Evolutionary conservation across 1,284 basidiomycete species (phyloP).

Genomic region (Trametes pubescens): DNA sequence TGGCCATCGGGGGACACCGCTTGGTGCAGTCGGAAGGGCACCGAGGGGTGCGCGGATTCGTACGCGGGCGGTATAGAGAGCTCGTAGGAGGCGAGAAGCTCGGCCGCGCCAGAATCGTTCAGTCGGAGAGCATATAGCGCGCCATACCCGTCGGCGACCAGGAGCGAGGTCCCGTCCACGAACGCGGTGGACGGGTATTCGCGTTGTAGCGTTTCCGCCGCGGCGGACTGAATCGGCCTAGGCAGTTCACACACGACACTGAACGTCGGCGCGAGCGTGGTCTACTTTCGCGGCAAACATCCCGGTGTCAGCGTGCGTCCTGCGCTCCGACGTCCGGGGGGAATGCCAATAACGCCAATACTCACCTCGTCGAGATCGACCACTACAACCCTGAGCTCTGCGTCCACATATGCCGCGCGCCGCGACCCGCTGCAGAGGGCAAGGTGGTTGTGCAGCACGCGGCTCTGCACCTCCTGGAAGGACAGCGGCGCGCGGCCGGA

Average conservation of each 20-base stretch:
- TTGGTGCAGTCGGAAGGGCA: conserved; percentile 70
- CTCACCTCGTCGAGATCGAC: conserved; percentile 68
- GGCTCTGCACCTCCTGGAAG: conserved; percentile 83
- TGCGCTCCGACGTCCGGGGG: too few relatives aligned
- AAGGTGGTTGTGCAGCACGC: conserved; percentile 89
- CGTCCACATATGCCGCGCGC: conserved; percentile 77
- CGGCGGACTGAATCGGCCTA: conserved; percentile 50
- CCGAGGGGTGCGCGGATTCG: conserved; percentile 32
- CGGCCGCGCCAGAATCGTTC: conserved; percentile 47
- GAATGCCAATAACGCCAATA: neutral
- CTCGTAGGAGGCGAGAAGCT: conserved; percentile 63
- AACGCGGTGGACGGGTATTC: conserved; percentile 85
- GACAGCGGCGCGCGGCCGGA: conserved; percentile 68
- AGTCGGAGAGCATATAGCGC: conserved; percentile 66
- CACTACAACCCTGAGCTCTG: conserved; percentile 66
- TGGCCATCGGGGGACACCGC: conserved; percentile 50
- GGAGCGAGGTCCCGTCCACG: conserved; percentile 57
- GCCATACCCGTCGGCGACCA: conserved; percentile 80
- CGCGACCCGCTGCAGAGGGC: conserved; percentile 54
- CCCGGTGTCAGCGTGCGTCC: neutral
- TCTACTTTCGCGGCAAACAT: conserved; percentile 50
- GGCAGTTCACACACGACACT: conserved; percentile 69
- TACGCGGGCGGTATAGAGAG: conserved; percentile 45
- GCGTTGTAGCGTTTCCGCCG: conserved; percentile 49
- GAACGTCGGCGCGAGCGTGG: conserved; percentile 61